Percentiles rank a stretch among this genome's conserved stretches.
Evolutionary conservation across 495 filamentous ascomycete species (phyloP).

Genomic region (Poronia punctata): DNA sequence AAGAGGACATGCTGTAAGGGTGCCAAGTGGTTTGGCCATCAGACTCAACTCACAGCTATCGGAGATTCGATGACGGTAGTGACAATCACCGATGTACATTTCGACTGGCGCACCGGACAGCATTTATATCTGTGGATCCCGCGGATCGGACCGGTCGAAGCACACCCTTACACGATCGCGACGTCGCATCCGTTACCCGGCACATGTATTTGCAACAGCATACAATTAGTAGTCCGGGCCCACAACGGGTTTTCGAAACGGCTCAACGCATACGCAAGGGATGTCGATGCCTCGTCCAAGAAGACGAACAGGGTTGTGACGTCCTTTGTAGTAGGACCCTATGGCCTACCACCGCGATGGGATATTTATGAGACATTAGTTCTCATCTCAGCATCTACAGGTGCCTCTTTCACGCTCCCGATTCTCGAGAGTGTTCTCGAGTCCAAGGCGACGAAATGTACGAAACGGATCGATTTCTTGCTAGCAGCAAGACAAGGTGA

Average conservation of each 20-base stretch:
- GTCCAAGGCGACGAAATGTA: constrained; percentile 41
- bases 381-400: constrained; percentile 52
- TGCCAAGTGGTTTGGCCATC: constrained; percentile 40
- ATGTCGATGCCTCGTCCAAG: constrained; percentile 27
- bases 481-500: constrained; percentile 64
- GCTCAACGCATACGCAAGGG: constrained; percentile 57
- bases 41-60: constrained; percentile 57
- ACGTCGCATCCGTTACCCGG: constrained; percentile 36
- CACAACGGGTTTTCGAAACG: constrained; percentile 64
- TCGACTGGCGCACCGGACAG: constrained; percentile 70
- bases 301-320: constrained; percentile 30
- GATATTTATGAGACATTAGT: constrained; percentile 54
- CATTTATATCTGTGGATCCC: constrained; percentile 73
- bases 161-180: constrained; percentile 78
- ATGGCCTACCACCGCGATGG: constrained; percentile 48
- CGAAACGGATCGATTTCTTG: constrained; percentile 60
- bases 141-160: constrained; percentile 58
- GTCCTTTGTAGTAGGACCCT: constrained; percentile 50
- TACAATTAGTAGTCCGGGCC: constrained; percentile 68
- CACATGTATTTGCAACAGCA: constrained; percentile 47
- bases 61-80: constrained; percentile 59
- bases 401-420: constrained; percentile 50
- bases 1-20: constrained; percentile 34
- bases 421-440: constrained; percentile 49
- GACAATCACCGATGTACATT: constrained; percentile 59